Evolutionary conservation across 2,329 filamentous ascomycete species (phyloP), one percentile per base, ranked within the genome.

Genomic region (Exophiala aquamarina): DNA sequence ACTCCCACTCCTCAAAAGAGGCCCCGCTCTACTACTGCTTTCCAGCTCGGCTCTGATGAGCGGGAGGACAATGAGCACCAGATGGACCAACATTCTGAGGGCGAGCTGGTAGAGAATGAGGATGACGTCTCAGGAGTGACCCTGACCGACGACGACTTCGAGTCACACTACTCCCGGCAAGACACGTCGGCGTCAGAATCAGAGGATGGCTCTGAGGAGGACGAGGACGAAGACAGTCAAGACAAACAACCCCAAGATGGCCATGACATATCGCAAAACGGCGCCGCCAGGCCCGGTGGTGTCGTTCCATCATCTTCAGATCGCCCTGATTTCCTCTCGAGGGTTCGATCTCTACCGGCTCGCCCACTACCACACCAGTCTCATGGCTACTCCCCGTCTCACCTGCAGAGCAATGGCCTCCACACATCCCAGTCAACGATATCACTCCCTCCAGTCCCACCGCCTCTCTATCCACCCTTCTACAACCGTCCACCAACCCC

Each of bases 401-500:
- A 41, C 8, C 33, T 36, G 6, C 40, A 26, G 5, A 15, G 21
- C 4, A 33, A 38, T 13, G 45, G 42, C 2, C 42, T 55, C 5
- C 52, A 55, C 37, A 52, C 45, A 3, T 55, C 52, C n/a, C 44
- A 53, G 36, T 54, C 57, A 26, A 46, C 51, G 2, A 54, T 54
- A 5, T 46, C 51, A 14, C 37, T 66, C 62, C 21, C 66, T 72
- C 23, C 69, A 66, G 52, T 70, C 69, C 49, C 69, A 68, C 59
- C 61, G 60, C 36, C 74, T 67, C 54, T 87, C 85, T 65, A 80
- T 78, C 93, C 93, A 19, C 93, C 93, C 13, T 97, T 97, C 75
- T 98, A 98, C 75, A 94, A 94, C 56, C 83, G 92, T 3, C 93
- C 93, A n/a, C 93, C 93, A 0, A 96, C 90, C 2, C 92, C 93